Evolutionary conservation across 345 rosid species (phyloP), one percentile per base, ranked within the genome.

Genomic region (Linum tenue): DNA sequence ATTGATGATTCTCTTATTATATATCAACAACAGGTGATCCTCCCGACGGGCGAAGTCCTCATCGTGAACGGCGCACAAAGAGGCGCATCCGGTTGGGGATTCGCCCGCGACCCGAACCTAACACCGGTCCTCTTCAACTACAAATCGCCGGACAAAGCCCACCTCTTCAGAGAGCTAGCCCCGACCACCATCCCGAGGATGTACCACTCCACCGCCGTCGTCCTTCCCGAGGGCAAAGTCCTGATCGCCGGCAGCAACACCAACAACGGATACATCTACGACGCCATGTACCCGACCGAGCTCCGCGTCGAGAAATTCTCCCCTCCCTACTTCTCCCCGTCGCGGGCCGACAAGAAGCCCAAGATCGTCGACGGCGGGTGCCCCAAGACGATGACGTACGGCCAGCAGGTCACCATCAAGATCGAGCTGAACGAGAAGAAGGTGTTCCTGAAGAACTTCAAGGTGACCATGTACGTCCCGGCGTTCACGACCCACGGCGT

Each of bases 211-310:
- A 17, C 60, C 7, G n/a, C 60, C 7, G 60, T n/a, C 6, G 36
- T 57, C 60, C 60, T 57, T 5, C 60, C 60, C 7, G 60, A 57
- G 10, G 60, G 60, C 5, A 57, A 17, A 36, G 60, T 57, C 1
- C 60, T 57, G 9, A 36, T 57, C 36, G 60, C 60, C 36, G 60
- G 60, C 7, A 57, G 60, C 60, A 57, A 57, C 60, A 57, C 60
- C 60, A 57, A 57, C 60, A 57, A 57, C 36, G 60, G 60, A 10
- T 57, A 57, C 17, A 57, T 57, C 37, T 57, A 57, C 37, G 60
- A 57, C 17, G 60, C 60, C 36, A 57, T 17, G 37, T 57, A 15
- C 60, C 60, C 60, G 37, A 57, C 60, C 15, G 60, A 57, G 37
- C 60, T 57, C 2, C 22, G 60, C 12, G 60, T 57, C 37, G 60